Base-by-base conservation (phyloP, 768 basidiomycete species). In the Termitomyces sp. region DNA sequence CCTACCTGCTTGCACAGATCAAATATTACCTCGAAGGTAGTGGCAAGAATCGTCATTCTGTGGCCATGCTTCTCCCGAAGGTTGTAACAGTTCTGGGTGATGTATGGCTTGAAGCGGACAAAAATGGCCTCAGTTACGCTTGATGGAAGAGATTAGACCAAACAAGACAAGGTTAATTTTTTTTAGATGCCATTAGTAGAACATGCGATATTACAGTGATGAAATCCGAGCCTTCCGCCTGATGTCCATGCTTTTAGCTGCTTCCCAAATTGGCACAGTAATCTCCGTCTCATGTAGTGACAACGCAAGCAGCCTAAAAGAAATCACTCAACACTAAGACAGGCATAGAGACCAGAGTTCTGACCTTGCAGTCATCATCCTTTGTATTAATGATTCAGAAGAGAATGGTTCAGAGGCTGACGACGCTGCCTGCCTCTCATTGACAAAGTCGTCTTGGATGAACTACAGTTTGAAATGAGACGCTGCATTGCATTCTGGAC, bases 1-100 rank as follows among this genome's bases (percentile, higher is more conserved):
- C 38, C 38, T 1, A 52, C 10, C 26, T 52, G 24, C 32, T 30
- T n/a, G 45, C 45, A n/a, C 47, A 79, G 89, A 90, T 94, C 72
- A 95, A 95, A 67, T 92, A 88, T 69, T 95, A 95, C 66, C 74
- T 94, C 30, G 93, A 95, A 73, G 93, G 90, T 11, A 80, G 75
- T 50, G 90, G 91, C 0, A 74, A 68, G 50, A 71, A 88, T 61
- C 64, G 72, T 0, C 60, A 59, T n/a, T 65, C 67, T 0, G 84
- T 94, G 4, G 71, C 71, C 2, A 63, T 60, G 4, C 68, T 83
- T 38, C 76, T 94, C n/a, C 69, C 71, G 4, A 67, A 66, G 43
- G 85, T 90, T 0, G 79, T 89, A 2, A 68, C 72, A 41, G 86
- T 88, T 60, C 71, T 94, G 10, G 79, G 79, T 18, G 70, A 75